Evolutionary conservation across 495 filamentous ascomycete species (phyloP).

Genomic region (Clohesyomyces aquaticus): DNA sequence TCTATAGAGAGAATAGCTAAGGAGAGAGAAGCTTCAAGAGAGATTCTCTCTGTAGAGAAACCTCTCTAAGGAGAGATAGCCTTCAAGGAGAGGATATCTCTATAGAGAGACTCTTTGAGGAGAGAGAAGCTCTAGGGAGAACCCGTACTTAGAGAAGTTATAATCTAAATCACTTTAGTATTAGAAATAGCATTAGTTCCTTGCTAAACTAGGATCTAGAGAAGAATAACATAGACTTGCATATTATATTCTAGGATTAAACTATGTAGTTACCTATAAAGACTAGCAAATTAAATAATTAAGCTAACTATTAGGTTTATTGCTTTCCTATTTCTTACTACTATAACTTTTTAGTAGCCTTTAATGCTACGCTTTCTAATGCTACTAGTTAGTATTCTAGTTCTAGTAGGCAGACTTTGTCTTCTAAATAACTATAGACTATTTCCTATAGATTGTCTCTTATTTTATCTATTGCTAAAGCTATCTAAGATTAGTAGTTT

Average conservation of each 20-base stretch:
- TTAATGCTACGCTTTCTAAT: conserved; percentile 13
- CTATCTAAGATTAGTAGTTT: conserved; percentile 7
- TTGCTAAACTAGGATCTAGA: conserved; percentile 10
- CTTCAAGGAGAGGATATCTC: conserved; percentile 12
- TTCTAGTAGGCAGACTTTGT: conserved; percentile 11
- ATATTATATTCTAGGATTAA: conserved; percentile 11
- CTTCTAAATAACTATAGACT: conserved; percentile 7
- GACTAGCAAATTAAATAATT: conserved; percentile 12
- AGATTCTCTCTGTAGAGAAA: conserved; percentile 8
- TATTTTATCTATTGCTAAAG: conserved; percentile 9
- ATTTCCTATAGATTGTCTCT: conserved; percentile 10
- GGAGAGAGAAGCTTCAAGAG: conserved; percentile 4
- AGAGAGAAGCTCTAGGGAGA: conserved; percentile 12
- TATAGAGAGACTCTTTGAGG: conserved; percentile 12
- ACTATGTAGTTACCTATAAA: conserved; percentile 10
- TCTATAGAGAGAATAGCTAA: background rate
- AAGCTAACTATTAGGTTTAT: conserved; percentile 13
- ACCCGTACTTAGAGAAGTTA: background rate
- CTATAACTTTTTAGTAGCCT: conserved; percentile 10
- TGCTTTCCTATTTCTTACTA: conserved; percentile 9
- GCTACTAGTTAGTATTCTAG: conserved; percentile 7
- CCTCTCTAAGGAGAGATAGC: background rate
- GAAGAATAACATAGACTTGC: conserved; percentile 8
- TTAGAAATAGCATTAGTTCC: conserved; percentile 9
- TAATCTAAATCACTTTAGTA: conserved; percentile 3